Evolutionary conservation across 192 early-diverging fungal genomes (phyloP), one percentile per base, ranked within the genome.

Genomic region (Gryganskiella cystojenkinii): DNA sequence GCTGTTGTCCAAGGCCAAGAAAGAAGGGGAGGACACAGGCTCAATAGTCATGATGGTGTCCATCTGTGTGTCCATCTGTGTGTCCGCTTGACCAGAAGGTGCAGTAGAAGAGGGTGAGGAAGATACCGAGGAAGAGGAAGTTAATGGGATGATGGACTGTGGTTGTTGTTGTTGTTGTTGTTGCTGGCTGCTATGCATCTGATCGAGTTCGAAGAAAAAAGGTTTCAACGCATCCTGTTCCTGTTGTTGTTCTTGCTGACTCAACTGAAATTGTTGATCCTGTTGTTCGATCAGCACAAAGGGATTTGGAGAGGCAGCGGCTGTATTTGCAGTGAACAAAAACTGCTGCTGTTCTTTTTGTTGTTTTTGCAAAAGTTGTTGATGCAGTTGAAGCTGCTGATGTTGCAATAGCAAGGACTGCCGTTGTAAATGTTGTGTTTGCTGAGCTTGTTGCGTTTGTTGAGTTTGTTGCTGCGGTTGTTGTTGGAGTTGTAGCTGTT

Each of bases 401-500:
- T 22, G 11, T 58, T 37, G 15, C 9, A 3, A 20, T 17, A 9
- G n/a, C n/a, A 58, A 1, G n/a, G 37, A 19, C 20, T 61, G 60
- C 33, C 30, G 4, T 25, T 45, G 57, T 20, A 30, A 52, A 10
- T 43, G 42, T 37, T 15, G 27, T 15, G 9, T 7, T 20, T 50
- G 46, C 46, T 64, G 50, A 50, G 60, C 28, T 64, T n/a, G 44
- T 40, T 43, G 57, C 27, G 3, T 2, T 61, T 49, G 59, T 31
- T 43, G 57, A 43, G 10, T 7, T 24, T 61, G 59, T 47, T 22
- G 59, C 30, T 30, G 24, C 22, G 28, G 27, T 22, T 31, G 65
- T 25, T 61, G 49, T 61, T 59, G 47, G 31, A 56, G 68, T 30
- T 55, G 68, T 40, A 34, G 60, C 15, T 22, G 59, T 17, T 31